Evolutionary conservation across 2,329 filamentous ascomycete species (phyloP), one percentile per base, ranked within the genome.

Genomic region (Graphiopsis chlorocephala): DNA sequence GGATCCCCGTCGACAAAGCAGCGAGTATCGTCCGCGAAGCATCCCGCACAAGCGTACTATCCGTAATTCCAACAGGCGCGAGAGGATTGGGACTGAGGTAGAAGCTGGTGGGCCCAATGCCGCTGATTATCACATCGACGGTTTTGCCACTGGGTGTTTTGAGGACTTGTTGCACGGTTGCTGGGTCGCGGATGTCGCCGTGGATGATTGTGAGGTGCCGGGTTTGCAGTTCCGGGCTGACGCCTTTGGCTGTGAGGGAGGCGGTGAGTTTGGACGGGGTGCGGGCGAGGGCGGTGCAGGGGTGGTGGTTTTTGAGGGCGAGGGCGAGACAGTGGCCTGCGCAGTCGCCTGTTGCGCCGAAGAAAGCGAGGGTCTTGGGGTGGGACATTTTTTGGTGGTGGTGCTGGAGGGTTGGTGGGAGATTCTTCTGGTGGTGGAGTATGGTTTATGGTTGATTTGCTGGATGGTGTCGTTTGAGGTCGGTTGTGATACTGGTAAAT

Each of bases 331-430:
- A 77, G 29, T 78, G 70, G 53, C 79, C 75, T 38, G 78, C 77
- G 66, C 79, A 80, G 57, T 82, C 83, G 63, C 81, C 82, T 25
- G 83, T 85, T 26, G 82, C 81, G 55, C 83, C 83, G 67, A 85
- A 79, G 74, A 85, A 84, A 47, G 81, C 80, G 62, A 84, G 71
- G 33, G 78, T 80, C 57, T 67, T 67, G 35, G 57, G 38, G 1
- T 12, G 31, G 56, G 64, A 52, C 55, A 60, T 64, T 61, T 64
- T 61, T 29, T 55, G 26, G 50, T n/a, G 17, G 6, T 42, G 48
- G 81, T 80, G 63, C 84, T 70, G 33, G 78, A 80, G 57, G 67
- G 65, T 25, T 53, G 31, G 6, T 20, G 29, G 50, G 64, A 52
- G 48, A 45, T 58, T 62, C 62, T 61, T 31, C 53, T 28, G 55